A percentile compares a stretch with the other conserved stretches of the same genome.
Evolutionary conservation across 805 yeast species (phyloP).

Genomic region (Cyberlindnera xishuangbannaensis): DNA sequence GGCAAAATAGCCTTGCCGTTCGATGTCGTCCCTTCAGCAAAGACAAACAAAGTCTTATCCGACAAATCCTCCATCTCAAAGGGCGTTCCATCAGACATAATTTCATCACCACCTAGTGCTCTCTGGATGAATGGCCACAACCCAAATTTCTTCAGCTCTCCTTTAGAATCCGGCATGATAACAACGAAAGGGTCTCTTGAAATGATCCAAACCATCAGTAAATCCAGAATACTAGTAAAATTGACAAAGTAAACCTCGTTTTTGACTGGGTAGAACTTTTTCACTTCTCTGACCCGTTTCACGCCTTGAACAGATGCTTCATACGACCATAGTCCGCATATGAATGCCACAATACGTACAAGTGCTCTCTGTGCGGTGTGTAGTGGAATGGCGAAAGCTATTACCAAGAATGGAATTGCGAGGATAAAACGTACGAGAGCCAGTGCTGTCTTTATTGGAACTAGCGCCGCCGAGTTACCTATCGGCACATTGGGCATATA

Average conservation of each 20-base stretch:
- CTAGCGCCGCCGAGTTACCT: not conserved
- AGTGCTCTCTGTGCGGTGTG: not conserved
- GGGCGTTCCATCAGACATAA: slow-evolving; percentile 15
- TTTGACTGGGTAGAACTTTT: slow-evolving; percentile 28
- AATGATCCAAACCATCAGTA: slow-evolving; percentile 29
- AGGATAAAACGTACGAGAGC: not conserved
- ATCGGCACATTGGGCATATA: slow-evolving; percentile 48
- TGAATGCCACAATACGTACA: slow-evolving; percentile 4
- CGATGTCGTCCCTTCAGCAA: slow-evolving; percentile 81
- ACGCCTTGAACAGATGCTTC: slow-evolving; percentile 20
- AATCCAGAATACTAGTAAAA: slow-evolving; percentile 42
- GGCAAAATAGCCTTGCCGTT: slow-evolving; percentile 76
- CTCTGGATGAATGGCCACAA: slow-evolving; percentile 27
- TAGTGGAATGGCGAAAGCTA: not conserved
- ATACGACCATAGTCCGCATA: slow-evolving; percentile 11
- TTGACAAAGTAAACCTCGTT: slow-evolving; percentile 43
- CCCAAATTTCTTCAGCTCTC: slow-evolving; percentile 26
- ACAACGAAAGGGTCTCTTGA: slow-evolving; percentile 25
- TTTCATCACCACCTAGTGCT: slow-evolving; percentile 5
- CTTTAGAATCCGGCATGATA: slow-evolving; percentile 31
- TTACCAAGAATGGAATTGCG: not conserved
- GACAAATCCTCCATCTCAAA: slow-evolving; percentile 17
- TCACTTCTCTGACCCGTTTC: slow-evolving; percentile 11
- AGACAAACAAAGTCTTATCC: slow-evolving; percentile 45
- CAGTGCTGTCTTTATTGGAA: slow-evolving; percentile 2